Percentiles rank a stretch among this genome's conserved stretches.
phyloP scores from a whole-genome alignment of 768 basidiomycete genomes.

The Dioszegia crocea region DNA sequence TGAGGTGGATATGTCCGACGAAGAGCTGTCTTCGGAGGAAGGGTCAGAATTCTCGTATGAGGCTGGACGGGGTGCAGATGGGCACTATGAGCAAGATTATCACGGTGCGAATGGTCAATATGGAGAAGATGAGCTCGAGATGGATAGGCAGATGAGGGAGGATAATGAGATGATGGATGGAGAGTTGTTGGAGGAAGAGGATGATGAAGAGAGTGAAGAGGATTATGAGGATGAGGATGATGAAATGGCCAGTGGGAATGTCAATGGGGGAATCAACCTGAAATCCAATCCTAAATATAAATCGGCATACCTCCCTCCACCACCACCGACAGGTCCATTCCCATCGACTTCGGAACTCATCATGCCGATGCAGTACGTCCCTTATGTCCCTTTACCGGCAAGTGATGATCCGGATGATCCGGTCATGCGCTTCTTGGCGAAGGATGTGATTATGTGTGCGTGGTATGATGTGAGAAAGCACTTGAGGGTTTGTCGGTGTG shows the following conservation, averaged over 20 bases:
- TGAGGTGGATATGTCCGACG: too few species aligned
- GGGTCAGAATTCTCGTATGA: background rate
- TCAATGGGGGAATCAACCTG: background rate
- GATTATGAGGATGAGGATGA: background rate
- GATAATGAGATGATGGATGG: too few species aligned
- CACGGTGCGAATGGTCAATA: too few species aligned
- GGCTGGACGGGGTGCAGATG: background rate
- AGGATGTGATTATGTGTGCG: background rate
- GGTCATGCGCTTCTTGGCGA: background rate
- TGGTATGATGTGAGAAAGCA: constrained; percentile 1
- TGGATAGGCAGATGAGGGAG: too few species aligned
- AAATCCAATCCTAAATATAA: background rate
- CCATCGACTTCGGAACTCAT: background rate
- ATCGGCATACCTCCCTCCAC: background rate
- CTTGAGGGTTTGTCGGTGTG: constrained; percentile 4
- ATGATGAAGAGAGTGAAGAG: background rate
- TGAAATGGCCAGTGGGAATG: too few species aligned
- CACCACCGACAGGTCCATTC: background rate
- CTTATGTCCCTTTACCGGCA: background rate
- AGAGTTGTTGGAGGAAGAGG: too few species aligned
- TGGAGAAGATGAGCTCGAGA: background rate
- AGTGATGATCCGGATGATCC: constrained; percentile 1
- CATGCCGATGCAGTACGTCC: background rate
- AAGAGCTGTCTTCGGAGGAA: background rate
- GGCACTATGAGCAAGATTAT: constrained; percentile 1